Base-by-base conservation (phyloP, 371 early-diverging fungal species). In the Haplosporangium sp. region DNA sequence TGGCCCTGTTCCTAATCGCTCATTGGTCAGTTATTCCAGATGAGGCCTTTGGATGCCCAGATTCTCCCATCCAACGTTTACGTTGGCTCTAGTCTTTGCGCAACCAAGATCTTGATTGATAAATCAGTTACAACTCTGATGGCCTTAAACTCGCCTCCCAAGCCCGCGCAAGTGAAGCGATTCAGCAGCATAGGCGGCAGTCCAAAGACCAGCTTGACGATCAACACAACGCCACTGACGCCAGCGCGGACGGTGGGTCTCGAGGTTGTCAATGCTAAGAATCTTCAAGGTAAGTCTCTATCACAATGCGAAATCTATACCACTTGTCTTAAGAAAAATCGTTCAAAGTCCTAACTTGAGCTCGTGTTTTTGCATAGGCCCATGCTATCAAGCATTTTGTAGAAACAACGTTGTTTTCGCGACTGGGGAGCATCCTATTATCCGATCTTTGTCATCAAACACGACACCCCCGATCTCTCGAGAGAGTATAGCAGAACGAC, bases 161-260 rank as follows among this genome's bases (percentile, higher is more conserved):
- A 29, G 13, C 50, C 64, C 7, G 21, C 4, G 29, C 29, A 29
- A 29, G 29, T 52, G 16, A 54, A 52, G 45, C 50, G 69, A 13
- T 64, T 64, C 53, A 68, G 56, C 45, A 54, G 55, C 37, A 23
- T 47, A 0, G 57, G 55, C 11, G 55, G 55, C 29, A 45, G 52
- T 21, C 62, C 41, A 36, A 51, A 8, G 45, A 59, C 21, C 51
- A 51, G 20, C 20, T 46, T 75, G n/a, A 69, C 50, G 21, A 64
- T 69, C 46, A 55, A 75, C 45, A 69, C 66, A 6, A 18, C 65
- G 0, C 16, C 66, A 0, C 23, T 55, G 23, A 45, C 42, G 10
- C 68, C 68, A n/a, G 20, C 72, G 50, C 55, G 67, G 56, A 64
- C 57, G 11, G 43, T 77, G 10, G 77, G 77, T 13, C 46, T 77